Evolutionary conservation across 169 alveolate species (phyloP).

Genomic region (Toxoplasma gondii): DNA sequence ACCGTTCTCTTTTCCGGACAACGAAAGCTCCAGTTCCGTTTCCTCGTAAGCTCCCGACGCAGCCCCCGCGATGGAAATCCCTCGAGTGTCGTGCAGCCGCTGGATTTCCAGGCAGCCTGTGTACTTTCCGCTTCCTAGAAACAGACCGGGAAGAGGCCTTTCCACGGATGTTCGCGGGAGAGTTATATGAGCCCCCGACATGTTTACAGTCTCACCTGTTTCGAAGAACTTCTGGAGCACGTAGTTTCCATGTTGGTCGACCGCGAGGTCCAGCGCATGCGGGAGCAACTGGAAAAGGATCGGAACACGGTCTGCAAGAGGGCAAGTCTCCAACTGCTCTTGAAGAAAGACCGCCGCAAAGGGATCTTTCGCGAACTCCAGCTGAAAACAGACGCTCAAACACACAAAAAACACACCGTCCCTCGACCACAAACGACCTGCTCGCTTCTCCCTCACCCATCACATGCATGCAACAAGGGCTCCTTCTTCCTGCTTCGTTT

Average conservation of each 20-base stretch:
- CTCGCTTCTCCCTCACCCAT: background rate
- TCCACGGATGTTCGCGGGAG: too few species aligned
- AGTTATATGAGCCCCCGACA: too few species aligned
- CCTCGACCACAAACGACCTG: background rate
- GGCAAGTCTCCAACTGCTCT: constrained; percentile 30
- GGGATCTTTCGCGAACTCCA: constrained; percentile 49
- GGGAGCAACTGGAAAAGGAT: constrained; percentile 58
- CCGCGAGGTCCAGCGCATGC: constrained; percentile 64
- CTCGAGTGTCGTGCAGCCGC: too few species aligned
- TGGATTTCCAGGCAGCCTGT: too few species aligned
- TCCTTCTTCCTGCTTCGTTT: too few species aligned
- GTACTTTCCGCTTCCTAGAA: too few species aligned
- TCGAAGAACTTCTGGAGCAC: constrained; percentile 73
- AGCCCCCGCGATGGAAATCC: too few species aligned
- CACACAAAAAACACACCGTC: background rate
- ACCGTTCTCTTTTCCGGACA: too few species aligned
- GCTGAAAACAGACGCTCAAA: constrained; percentile 16
- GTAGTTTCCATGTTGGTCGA: constrained; percentile 73
- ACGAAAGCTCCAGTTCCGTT: too few species aligned
- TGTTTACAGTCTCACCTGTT: background rate
- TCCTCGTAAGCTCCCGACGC: too few species aligned
- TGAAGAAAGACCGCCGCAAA: constrained; percentile 28
- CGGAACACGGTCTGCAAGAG: constrained; percentile 42
- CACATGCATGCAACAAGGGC: background rate
- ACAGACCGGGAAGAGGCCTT: too few species aligned